A percentile compares a stretch with the other conserved stretches of the same genome.
Evolutionary conservation across 1,139 yeast species (phyloP).

Genomic region (Pichia sp.): DNA sequence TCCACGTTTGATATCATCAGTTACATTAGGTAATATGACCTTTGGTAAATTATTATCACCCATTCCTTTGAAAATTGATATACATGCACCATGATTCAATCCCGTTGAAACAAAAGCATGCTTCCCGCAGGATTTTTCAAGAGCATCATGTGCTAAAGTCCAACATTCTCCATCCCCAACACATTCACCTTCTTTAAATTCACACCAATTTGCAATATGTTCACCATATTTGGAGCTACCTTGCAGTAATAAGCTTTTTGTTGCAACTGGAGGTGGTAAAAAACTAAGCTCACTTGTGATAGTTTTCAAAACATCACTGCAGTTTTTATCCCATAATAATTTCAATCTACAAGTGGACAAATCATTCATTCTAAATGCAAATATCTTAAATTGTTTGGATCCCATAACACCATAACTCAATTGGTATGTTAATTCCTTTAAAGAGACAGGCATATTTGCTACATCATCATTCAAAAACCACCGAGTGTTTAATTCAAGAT

Average conservation of each 20-base stretch:
- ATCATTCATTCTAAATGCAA: constrained; percentile 41
- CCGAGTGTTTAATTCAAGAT: constrained; percentile 35
- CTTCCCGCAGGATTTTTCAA: constrained; percentile 51
- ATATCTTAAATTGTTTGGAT: constrained; percentile 19
- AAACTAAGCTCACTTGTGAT: constrained; percentile 30
- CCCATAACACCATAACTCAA: constrained; percentile 26
- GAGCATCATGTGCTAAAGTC: constrained; percentile 64
- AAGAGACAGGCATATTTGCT: constrained; percentile 29
- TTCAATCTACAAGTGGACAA: constrained; percentile 39
- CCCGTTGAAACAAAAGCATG: constrained; percentile 54
- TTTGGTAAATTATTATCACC: constrained; percentile 20
- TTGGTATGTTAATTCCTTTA: constrained; percentile 32
- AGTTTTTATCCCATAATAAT: constrained; percentile 37
- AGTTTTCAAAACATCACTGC: constrained; percentile 20
- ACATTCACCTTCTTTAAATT: constrained; percentile 41
- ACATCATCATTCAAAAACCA: constrained; percentile 35
- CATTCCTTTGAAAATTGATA: constrained; percentile 29
- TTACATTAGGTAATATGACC: constrained; percentile 14
- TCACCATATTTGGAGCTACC: constrained; percentile 40
- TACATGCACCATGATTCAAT: constrained; percentile 49
- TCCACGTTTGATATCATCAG: constrained; percentile 34
- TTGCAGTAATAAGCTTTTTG: constrained; percentile 31
- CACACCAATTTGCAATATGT: constrained; percentile 58
- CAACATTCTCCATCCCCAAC: constrained; percentile 76
- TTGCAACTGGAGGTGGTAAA: constrained; percentile 42